These are phyloP conservation scores for Podospora comata DNA, from an alignment of 495 filamentous ascomycete genomes.

Conservation along the genomic window DNA sequence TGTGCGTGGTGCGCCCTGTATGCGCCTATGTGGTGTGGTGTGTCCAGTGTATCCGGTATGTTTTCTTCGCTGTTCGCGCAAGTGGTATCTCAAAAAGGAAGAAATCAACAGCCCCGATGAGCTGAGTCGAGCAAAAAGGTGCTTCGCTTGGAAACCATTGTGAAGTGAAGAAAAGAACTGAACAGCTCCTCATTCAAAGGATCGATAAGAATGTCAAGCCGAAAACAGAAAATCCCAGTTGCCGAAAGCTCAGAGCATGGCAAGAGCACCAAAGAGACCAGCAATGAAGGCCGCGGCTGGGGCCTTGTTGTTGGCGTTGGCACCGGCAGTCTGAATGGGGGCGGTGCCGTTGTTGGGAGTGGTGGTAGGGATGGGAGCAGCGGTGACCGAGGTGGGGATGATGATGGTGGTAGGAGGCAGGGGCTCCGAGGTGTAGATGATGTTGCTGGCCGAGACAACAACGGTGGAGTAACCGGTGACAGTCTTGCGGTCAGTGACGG, in stretches of 20 bases:
- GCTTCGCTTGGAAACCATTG: conserved; percentile 4
- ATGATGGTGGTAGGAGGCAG: conserved; percentile 28
- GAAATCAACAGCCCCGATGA: neutral
- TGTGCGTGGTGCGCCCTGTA: neutral
- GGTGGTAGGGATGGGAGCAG: conserved; percentile 8
- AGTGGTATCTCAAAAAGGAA: neutral
- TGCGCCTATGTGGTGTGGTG: neutral
- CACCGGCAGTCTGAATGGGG: conserved; percentile 25
- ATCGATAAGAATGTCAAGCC: neutral
- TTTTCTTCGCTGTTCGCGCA: neutral
- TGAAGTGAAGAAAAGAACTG: neutral
- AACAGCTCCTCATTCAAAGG: neutral
- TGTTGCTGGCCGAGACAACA: conserved; percentile 23
- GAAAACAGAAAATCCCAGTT: neutral
- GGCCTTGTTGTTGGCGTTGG: conserved; percentile 23
- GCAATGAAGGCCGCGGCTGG: conserved; percentile 36
- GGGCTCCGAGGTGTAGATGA: conserved; percentile 19
- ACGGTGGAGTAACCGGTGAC: conserved; percentile 33
- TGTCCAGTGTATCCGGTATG: neutral
- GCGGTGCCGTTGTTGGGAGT: conserved; percentile 11
- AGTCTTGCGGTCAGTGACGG: conserved; percentile 18
- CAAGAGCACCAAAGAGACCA: conserved; percentile 38
- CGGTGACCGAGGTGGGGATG: conserved; percentile 31
- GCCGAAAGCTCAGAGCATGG: conserved; percentile 32
- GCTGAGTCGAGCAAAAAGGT: neutral